These are phyloP conservation scores for Xylaria longipes DNA, from an alignment of 495 filamentous ascomycete genomes.

Conservation along the genomic window DNA sequence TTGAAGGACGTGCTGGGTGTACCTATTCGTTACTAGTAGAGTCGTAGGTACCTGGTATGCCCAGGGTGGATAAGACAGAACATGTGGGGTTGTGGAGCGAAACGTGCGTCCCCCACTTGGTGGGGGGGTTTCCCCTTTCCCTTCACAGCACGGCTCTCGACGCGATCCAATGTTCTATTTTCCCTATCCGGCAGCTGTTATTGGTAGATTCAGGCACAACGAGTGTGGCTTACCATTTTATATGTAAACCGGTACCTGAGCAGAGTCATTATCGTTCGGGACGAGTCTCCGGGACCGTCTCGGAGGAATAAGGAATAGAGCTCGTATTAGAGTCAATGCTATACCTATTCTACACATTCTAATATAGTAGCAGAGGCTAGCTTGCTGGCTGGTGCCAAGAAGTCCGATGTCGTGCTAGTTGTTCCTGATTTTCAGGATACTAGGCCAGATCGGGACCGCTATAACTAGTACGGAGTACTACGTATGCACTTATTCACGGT, in stretches of 20 bases:
- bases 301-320: not conserved
- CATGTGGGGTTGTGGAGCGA: constrained; percentile 6
- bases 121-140: not conserved
- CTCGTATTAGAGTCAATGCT: not conserved
- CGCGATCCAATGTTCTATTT: constrained; percentile 2
- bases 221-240: not conserved
- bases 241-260: no score
- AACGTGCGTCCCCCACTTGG: not conserved
- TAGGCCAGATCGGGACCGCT: not conserved
- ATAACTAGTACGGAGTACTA: no score
- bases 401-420: not conserved
- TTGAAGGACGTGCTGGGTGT: not conserved
- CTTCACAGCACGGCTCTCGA: constrained; percentile 12
- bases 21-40: not conserved
- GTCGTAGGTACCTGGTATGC: not conserved
- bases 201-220: not conserved
- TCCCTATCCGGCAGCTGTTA: not conserved
- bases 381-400: constrained; percentile 9
- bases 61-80: not conserved
- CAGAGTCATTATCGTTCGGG: no score
- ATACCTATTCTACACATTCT: not conserved
- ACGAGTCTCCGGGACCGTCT: not conserved
- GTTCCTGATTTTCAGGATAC: not conserved
- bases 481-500: no score
- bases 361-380: not conserved